Evolutionary conservation across 2,329 filamentous ascomycete species (phyloP), one percentile per base, ranked within the genome.

Genomic region (Colletotrichum zoysiae): DNA sequence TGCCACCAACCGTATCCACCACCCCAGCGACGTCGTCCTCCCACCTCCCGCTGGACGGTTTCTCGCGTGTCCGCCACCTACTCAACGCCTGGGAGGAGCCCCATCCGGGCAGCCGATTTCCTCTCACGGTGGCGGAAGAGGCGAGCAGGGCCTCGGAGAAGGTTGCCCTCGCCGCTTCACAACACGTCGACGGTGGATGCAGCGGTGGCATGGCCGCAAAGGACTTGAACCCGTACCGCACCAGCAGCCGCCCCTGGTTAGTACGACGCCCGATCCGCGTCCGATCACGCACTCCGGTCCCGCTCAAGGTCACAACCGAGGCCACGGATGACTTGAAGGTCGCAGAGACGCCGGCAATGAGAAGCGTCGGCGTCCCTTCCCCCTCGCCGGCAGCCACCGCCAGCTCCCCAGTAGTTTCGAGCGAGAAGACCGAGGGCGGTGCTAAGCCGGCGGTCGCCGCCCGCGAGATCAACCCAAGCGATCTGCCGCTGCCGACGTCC

Each of bases 131-230:
- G 73, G 71, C 75, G 35, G 55, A 58, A 65, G 71, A 76, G 73
- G 73, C 75, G 65, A 76, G 76, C 70, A 71, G 69, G 70, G 75
- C 60, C n/a, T 40, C 71, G 74, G 74, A 65, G 62, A 70, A 70
- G 71, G 74, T 62, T 62, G 64, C 67, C 44, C 48, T 53, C 40
- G 40, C 53, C 62, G 62, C 57, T 38, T 57, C 30, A 65, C 61
- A 67, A 50, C 65, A 70, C 61, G 30, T 61, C 18, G 61, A 58
- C 9, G 62, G 68, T 72, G 73, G 67, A 71, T 68, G 63, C 72
- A 80, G 79, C 79, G 79, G 79, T 82, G 82, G 80, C 83, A 84
- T 84, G 85, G 82, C 85, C 86, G 85, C 83, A 83, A 87, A 85
- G 83, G 79, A 76, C 70, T 79, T 77, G 71, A 74, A 74, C 75